Base-by-base conservation (phyloP, 2,329 filamentous ascomycete genomes). In the Stachybotrys elegans region DNA sequence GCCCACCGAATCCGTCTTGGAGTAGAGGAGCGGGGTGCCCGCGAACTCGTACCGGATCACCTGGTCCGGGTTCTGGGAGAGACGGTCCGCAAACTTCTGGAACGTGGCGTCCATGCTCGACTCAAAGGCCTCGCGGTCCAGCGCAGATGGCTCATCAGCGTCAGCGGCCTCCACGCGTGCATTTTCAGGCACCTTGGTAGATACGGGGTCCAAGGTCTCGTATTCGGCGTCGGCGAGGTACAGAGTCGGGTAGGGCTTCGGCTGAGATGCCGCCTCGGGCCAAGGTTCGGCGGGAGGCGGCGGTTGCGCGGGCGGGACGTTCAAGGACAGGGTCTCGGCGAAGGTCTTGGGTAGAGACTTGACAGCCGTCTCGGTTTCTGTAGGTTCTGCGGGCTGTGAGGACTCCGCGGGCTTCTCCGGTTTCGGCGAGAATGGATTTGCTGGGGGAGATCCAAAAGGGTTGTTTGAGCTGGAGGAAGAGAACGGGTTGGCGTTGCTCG, bases 211-310 rank as follows among this genome's bases (percentile, higher is more conserved):
- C 21, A 97, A 78, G 4, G 86, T 87, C 65, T 98, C 93, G 67
- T 88, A 95, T 58, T 95, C 92, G 42, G 92, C 92, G 54, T 97
- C 93, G 41, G 84, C 75, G 36, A 92, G 81, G 69, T 89, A 88
- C 59, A 85, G 86, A 22, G 78, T 69, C 1, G 88, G 85, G 65
- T 91, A 97, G 0, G 89, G 72, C 2, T 72, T 48, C 0, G 88
- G 86, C 52, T 87, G 84, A 0, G 75, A 67, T 2, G 79, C 72
- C 31, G 73, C 67, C 12, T 75, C 60, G 1, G 92, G 92, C 91
- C 91, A 97, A 8, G 88, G 84, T 52, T 89, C 79, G 1, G 76
- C 68, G 0, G 79, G 56, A 4, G 53, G 59, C 29, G 58, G 54
- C 5, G 51, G 56, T 16, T 46, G 44, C 14, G 61, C 48, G 17